These are phyloP conservation scores for Penicillium sp. DNA, from an alignment of 2,329 filamentous ascomycete genomes.

Conservation along the genomic window DNA sequence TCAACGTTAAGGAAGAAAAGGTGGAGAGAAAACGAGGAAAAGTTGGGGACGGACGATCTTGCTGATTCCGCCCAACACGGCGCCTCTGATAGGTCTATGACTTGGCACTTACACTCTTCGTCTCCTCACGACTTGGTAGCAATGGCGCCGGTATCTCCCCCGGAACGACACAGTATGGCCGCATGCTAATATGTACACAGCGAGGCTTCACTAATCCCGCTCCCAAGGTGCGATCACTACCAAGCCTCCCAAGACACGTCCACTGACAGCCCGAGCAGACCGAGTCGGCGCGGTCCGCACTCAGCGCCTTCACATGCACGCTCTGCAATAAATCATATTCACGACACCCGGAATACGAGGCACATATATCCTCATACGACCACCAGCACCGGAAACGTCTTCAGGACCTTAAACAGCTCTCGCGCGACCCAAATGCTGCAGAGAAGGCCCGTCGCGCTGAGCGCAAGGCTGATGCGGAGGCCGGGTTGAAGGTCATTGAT, in stretches of 20 bases:
- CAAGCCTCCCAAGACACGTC: neutral
- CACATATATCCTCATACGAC: conserved; percentile 89
- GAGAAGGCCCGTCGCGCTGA: conserved; percentile 43
- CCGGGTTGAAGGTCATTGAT: conserved; percentile 37
- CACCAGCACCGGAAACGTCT: conserved; percentile 80
- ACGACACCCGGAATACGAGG: conserved; percentile 93
- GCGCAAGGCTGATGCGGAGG: conserved; percentile 42
- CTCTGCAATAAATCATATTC: conserved; percentile 92
- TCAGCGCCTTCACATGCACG: conserved; percentile 75
- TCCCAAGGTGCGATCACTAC: conserved; percentile 37
- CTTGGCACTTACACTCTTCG: neutral
- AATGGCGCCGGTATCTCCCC: conserved; percentile 33
- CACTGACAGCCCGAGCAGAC: conserved; percentile 37
- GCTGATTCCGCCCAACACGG: conserved; percentile 10
- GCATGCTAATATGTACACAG: conserved; percentile 25
- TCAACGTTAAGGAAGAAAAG: neutral
- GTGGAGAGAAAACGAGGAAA: conserved; percentile 7
- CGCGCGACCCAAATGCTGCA: conserved; percentile 40
- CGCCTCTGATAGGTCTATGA: conserved; percentile 14
- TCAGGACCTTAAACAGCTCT: conserved; percentile 46
- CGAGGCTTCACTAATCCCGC: conserved; percentile 47
- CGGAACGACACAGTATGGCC: too few relatives aligned
- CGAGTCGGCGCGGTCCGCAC: conserved; percentile 66
- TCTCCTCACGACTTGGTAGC: neutral
- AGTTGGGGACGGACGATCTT: conserved; percentile 15